Percentiles rank a stretch among this genome's conserved stretches.
Evolutionary conservation across 2,329 filamentous ascomycete species (phyloP).

Genomic region (Fusarium ramigenum): DNA sequence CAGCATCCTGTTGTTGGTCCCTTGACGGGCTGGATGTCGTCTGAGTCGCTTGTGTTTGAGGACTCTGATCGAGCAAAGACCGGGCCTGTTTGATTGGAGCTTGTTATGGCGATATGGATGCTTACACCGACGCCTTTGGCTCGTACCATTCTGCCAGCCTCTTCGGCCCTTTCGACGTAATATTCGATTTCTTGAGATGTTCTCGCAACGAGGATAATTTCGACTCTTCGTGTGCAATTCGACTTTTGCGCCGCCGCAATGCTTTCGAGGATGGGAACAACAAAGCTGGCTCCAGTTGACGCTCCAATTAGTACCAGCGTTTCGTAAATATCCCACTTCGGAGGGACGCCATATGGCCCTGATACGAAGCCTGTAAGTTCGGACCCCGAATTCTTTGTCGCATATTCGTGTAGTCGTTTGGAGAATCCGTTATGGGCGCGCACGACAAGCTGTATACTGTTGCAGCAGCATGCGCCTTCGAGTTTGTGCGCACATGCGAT

Average conservation of each 20-base stretch:
- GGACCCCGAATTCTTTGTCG: constrained; percentile 49
- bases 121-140: constrained; percentile 58
- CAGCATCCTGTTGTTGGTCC: constrained; percentile 35
- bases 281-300: constrained; percentile 71
- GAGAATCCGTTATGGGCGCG: constrained; percentile 67
- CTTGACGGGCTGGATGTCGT: constrained; percentile 25
- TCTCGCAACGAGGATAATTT: constrained; percentile 62
- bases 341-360: constrained; percentile 66
- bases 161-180: constrained; percentile 61
- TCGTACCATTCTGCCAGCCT: constrained; percentile 52
- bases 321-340: constrained; percentile 67
- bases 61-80: constrained; percentile 42
- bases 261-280: constrained; percentile 66
- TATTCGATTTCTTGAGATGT: constrained; percentile 64
- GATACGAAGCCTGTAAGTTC: constrained; percentile 56
- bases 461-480: constrained; percentile 63
- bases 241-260: constrained; percentile 53
- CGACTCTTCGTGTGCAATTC: constrained; percentile 62
- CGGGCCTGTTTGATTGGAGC: constrained; percentile 14
- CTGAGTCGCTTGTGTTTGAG: constrained; percentile 31
- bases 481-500: constrained; percentile 65
- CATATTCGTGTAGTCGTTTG: constrained; percentile 59
- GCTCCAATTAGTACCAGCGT: constrained; percentile 68
- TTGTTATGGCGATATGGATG: constrained; percentile 65
- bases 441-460: constrained; percentile 68